Percentiles rank a stretch among this genome's conserved stretches.
These are phyloP conservation scores for Marasmius tenuissimus DNA, from an alignment of 1,284 basidiomycete species.

Conservation along the genomic window DNA sequence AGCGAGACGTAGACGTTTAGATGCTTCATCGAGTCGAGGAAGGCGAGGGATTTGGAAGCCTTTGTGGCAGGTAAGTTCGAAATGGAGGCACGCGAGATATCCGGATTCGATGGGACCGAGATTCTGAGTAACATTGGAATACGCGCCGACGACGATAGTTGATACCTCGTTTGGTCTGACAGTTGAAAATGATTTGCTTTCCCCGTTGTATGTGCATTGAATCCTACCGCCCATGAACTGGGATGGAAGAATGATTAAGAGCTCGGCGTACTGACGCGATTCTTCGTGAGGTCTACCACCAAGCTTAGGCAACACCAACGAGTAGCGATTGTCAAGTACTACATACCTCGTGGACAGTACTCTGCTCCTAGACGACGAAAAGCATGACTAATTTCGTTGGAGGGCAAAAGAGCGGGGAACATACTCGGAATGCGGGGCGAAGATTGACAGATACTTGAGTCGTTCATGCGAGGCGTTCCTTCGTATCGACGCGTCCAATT, in stretches of 20 bases:
- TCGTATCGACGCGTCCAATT: background rate
- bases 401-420: background rate
- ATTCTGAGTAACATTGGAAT: slow-evolving; percentile 1
- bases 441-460: background rate
- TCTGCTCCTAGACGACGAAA: background rate
- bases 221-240: slow-evolving; percentile 3
- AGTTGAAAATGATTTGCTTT: slow-evolving; percentile 1
- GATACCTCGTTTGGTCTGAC: background rate
- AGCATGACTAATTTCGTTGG: background rate
- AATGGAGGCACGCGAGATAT: background rate
- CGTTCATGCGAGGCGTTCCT: background rate
- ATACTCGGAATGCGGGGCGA: background rate
- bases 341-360: background rate
- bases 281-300: background rate
- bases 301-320: background rate
- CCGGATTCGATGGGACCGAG: slow-evolving; percentile 3
- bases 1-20: background rate
- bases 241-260: slow-evolving; percentile 4
- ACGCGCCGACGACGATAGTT: slow-evolving; percentile 2
- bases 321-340: too few species aligned
- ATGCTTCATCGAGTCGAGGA: background rate
- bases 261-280: slow-evolving; percentile 2
- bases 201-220: background rate
- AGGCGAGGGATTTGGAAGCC: slow-evolving; percentile 1
- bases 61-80: slow-evolving; percentile 5